phyloP scores from a whole-genome alignment of 257 asterid genomes.

The Solanum corneliomulleri region DNA sequence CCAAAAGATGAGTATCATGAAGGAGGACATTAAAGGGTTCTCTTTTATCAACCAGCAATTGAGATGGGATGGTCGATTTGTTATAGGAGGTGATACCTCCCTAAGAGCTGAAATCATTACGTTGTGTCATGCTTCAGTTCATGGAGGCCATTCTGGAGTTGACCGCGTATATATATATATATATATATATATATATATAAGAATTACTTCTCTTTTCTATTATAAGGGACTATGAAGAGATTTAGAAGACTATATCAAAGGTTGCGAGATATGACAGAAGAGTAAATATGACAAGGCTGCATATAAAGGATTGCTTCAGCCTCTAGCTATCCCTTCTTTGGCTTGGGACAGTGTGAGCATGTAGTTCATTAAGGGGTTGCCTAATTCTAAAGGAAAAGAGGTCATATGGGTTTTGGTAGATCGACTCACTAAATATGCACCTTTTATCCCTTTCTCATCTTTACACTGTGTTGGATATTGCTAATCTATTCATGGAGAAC shows the following conservation, averaged over 20 bases:
- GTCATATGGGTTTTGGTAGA: neutral
- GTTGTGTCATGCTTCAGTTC: neutral
- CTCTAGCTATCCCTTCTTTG: too few species aligned
- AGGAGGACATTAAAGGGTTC: neutral
- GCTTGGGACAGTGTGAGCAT: too few species aligned
- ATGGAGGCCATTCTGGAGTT: neutral
- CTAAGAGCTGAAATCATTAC: neutral
- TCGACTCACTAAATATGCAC: neutral
- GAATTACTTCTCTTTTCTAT: neutral
- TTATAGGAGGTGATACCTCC: neutral
- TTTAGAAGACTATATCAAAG: neutral
- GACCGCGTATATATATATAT: neutral
- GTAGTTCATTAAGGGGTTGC: neutral
- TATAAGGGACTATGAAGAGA: neutral
- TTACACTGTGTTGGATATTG: neutral
- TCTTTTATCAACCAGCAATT: neutral
- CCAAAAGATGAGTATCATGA: neutral
- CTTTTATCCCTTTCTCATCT: neutral
- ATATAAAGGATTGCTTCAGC: too few species aligned
- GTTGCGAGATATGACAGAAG: neutral
- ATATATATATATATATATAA: neutral
- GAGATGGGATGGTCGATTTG: neutral
- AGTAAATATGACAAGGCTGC: too few species aligned
- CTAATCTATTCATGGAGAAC: neutral
- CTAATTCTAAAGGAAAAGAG: neutral